A percentile compares a stretch with the other conserved stretches of the same genome.
Conservation (phyloP, 768 basidiomycete species). For the Mycena leptocephala region DNA sequence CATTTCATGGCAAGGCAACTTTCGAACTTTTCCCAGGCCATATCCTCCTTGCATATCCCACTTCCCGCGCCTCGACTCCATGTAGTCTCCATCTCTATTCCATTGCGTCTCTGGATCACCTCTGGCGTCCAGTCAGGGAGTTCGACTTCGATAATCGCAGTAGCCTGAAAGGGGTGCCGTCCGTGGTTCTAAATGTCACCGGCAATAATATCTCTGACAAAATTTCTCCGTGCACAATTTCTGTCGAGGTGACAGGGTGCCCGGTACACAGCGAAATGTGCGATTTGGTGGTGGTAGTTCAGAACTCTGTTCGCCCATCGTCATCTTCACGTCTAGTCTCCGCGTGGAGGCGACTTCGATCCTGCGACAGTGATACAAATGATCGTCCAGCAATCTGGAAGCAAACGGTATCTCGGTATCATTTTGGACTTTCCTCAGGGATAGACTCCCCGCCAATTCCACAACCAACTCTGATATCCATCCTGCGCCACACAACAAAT, state of each 20-base stretch:
- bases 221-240: slow-evolving; percentile 9
- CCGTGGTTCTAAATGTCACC: slow-evolving; percentile 11
- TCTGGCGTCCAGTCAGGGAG: slow-evolving; percentile 11
- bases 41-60: slow-evolving; percentile 17
- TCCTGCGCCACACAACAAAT: slow-evolving; percentile 7
- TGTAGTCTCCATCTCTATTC: slow-evolving; percentile 13
- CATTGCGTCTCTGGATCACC: slow-evolving; percentile 14
- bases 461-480: slow-evolving; percentile 15
- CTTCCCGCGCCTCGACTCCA: slow-evolving; percentile 15
- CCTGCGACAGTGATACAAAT: background rate
- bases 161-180: slow-evolving; percentile 14
- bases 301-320: slow-evolving; percentile 11
- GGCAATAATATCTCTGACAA: slow-evolving; percentile 17
- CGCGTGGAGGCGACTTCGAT: slow-evolving; percentile 18
- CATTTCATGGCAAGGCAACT: slow-evolving; percentile 1
- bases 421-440: slow-evolving; percentile 17
- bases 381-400: slow-evolving; percentile 9
- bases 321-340: slow-evolving; percentile 17
- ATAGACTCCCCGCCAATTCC: slow-evolving; percentile 9
- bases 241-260: slow-evolving; percentile 12
- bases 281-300: slow-evolving; percentile 18
- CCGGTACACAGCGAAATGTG: slow-evolving; percentile 14
- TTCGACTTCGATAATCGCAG: slow-evolving; percentile 13
- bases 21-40: slow-evolving; percentile 15
- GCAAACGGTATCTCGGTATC: slow-evolving; percentile 4